Conservation (phyloP, 331 rosid genomes). For the Rosa hybrid region DNA sequence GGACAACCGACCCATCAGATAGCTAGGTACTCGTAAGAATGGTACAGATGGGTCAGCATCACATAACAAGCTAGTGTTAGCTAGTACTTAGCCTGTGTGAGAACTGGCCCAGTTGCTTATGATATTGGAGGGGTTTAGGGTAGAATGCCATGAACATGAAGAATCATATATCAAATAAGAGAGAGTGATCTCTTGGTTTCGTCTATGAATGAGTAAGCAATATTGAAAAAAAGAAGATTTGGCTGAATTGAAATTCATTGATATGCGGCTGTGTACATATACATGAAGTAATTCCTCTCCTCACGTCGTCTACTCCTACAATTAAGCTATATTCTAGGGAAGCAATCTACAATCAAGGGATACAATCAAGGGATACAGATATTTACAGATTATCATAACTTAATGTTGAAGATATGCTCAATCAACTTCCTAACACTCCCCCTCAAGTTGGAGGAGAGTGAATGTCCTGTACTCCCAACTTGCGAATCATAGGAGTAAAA, state of each 20-base stretch:
- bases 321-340: no score
- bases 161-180: not conserved
- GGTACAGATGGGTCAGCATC: not conserved
- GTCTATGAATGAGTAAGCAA: not conserved
- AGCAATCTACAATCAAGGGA: no score
- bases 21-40: not conserved
- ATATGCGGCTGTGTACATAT: no score
- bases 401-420: no score
- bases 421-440: no score
- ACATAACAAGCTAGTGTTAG: not conserved
- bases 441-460: no score
- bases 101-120: not conserved
- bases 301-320: no score
- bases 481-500: no score
- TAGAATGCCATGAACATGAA: not conserved
- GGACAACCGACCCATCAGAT: not conserved
- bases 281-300: not conserved
- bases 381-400: no score
- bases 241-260: no score
- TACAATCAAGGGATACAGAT: no score
- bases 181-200: not conserved
- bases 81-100: not conserved
- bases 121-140: not conserved
- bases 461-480: no score
- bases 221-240: not conserved